Evolutionary conservation across 2,329 filamentous ascomycete species (phyloP), one percentile per base, ranked within the genome.

Genomic region (Botryosphaeria dothidea): DNA sequence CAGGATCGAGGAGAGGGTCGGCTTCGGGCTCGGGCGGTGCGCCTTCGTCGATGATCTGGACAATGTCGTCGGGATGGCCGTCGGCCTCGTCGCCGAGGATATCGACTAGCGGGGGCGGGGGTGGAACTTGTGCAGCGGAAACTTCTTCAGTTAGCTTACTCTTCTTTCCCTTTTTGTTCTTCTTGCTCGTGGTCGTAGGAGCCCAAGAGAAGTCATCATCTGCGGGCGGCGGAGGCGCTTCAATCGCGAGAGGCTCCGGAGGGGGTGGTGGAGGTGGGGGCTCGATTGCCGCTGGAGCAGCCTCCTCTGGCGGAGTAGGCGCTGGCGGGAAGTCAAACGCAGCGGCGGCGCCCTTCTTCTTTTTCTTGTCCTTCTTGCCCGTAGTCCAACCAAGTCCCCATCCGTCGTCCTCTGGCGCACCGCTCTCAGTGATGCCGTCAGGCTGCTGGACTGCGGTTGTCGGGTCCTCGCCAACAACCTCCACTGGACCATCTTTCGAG

Each of bases 1-100:
- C 68, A 66, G 72, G 64, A n/a, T 61, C 58, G 3, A 49, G 45
- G 21, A 29, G 57, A 15, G 41, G 45, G 21, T 43, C 64, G 21
- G 31, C 58, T 27, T 63, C 48, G n/a, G 64, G 21, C 27, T 58
- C 66, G 7, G 64, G 64, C 31, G 43, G 62, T 13, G 29, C 60
- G 25, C 51, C 38, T 41, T 52, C 48, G 36, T 63, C 61, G 48
- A 63, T 54, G 36, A 63, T 63, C 48, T 63, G 34, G 34, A 52
- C 46, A 23, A 63, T 63, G 29, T 63, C 61, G 46, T 63, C 61
- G 36, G 61, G 48, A 23, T 54, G 15, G 21, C 61, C 61, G 9
- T 63, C 61, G 19, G 31, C 61, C 4, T 43, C 48, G 36, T 49
- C 13, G 29, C 41, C 36, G 27, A 62, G 15, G 46, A 62, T 27